These are phyloP conservation scores for Coniosporium apollinis DNA, from an alignment of 495 filamentous ascomycete genomes.

Conservation along the genomic window DNA sequence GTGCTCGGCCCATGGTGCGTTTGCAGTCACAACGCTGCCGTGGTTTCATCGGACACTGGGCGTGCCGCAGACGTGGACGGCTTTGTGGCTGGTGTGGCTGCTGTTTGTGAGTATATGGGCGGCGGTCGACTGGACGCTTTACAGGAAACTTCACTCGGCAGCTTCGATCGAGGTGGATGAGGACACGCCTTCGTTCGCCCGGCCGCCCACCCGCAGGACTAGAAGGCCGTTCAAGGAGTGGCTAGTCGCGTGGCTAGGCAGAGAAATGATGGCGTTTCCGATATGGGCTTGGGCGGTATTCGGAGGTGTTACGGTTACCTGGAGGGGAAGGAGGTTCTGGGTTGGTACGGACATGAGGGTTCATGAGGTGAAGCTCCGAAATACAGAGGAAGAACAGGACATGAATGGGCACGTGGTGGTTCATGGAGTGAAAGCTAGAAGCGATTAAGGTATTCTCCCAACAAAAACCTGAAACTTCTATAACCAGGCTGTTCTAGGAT, in stretches of 20 bases:
- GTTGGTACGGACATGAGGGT: conserved; percentile 79
- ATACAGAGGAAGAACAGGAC: neutral
- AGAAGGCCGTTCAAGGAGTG: conserved; percentile 43
- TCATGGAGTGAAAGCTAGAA: no score
- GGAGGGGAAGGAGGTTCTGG: conserved; percentile 69
- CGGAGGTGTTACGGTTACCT: conserved; percentile 66
- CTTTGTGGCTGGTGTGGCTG: conserved; percentile 49
- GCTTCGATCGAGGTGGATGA: conserved; percentile 53
- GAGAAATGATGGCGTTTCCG: conserved; percentile 66
- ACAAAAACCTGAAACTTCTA: no score
- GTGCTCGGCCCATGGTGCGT: conserved; percentile 64
- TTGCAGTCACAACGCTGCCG: conserved; percentile 56
- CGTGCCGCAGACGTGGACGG: conserved; percentile 48
- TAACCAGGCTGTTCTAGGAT: no score
- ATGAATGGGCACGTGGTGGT: no score
- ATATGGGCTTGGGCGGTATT: conserved; percentile 79
- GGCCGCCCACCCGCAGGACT: conserved; percentile 21
- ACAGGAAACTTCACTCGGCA: conserved; percentile 52
- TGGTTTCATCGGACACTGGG: conserved; percentile 37
- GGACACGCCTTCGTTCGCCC: conserved; percentile 56
- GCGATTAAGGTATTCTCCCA: no score
- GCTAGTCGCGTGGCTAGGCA: conserved; percentile 68
- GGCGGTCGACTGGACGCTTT: conserved; percentile 53
- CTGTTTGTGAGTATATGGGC: conserved; percentile 55
- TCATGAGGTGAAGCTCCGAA: conserved; percentile 24